Evolutionary conservation across 1,284 basidiomycete species (phyloP).

Genomic region (Earliella scabrosa): DNA sequence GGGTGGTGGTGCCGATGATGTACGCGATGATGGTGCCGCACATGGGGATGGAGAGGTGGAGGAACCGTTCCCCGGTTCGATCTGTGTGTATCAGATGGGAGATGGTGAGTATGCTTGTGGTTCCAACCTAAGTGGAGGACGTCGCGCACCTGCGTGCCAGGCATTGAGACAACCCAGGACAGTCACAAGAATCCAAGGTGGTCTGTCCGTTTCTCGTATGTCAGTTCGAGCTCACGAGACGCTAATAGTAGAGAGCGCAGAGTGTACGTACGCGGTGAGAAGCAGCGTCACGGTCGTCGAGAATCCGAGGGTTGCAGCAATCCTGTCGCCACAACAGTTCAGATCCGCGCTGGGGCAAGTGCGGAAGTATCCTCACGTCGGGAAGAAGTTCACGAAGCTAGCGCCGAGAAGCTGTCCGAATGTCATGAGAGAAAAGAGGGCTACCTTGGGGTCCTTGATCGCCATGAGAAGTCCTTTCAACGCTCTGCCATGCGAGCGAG

Average conservation of each 20-base stretch:
- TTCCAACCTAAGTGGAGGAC: no score
- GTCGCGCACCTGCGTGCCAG: constrained; percentile 60
- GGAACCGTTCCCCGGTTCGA: constrained; percentile 66
- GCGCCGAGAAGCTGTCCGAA: constrained; percentile 60
- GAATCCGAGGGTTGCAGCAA: constrained; percentile 71
- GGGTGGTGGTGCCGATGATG: constrained; percentile 62
- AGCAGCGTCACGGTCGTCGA: constrained; percentile 61
- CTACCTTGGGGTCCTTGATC: constrained; percentile 64
- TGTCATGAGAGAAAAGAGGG: constrained; percentile 59
- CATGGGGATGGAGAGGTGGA: constrained; percentile 65
- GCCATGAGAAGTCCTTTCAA: no score
- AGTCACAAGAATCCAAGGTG: constrained; percentile 66
- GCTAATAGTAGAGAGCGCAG: no score
- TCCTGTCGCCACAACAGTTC: constrained; percentile 36
- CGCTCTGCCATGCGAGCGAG: no score
- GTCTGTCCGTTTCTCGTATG: no score
- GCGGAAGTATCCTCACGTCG: constrained; percentile 50
- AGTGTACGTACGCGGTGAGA: constrained; percentile 64
- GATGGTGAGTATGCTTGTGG: no score
- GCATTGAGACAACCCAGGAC: constrained; percentile 61
- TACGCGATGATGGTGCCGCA: constrained; percentile 67
- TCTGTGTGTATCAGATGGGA: no score
- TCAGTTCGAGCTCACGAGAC: no score
- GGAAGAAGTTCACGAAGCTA: constrained; percentile 78
- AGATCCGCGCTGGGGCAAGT: not conserved